Percentiles rank a stretch among this genome's conserved stretches.
phyloP scores from a whole-genome alignment of 495 filamentous ascomycete genomes.

The Evernia prunastri region DNA sequence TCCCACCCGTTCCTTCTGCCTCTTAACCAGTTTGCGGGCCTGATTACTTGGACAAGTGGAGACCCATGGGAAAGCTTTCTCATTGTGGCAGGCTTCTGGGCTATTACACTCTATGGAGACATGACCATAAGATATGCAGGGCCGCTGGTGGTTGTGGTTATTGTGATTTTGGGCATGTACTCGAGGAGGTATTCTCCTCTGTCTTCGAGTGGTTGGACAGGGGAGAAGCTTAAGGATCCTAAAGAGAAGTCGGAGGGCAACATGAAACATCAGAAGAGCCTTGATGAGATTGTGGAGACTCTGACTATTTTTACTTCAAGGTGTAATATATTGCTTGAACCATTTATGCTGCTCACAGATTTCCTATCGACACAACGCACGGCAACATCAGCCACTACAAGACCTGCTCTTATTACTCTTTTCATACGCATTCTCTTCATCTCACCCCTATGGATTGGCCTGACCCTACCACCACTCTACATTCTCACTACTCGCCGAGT shows the following conservation, averaged over 20 bases:
- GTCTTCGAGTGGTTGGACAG: conserved; percentile 73
- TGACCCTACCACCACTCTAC: conserved; percentile 74
- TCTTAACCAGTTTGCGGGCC: conserved; percentile 71
- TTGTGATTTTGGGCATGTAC: conserved; percentile 88
- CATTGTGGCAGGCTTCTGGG: conserved; percentile 78
- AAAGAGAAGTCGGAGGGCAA: conserved; percentile 50
- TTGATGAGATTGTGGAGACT: conserved; percentile 95
- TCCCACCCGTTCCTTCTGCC: conserved; percentile 88
- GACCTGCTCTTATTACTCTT: conserved; percentile 82
- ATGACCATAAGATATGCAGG: conserved; percentile 69
- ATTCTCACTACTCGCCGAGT: conserved; percentile 85
- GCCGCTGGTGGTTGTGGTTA: conserved; percentile 70
- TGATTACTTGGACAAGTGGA: conserved; percentile 86
- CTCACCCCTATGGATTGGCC: conserved; percentile 76
- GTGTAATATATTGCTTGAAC: conserved; percentile 87
- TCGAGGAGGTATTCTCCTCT: conserved; percentile 80
- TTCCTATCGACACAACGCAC: conserved; percentile 89
- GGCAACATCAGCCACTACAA: conserved; percentile 83
- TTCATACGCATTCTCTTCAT: conserved; percentile 84
- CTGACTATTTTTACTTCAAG: conserved; percentile 79
- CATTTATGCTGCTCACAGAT: conserved; percentile 78
- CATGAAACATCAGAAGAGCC: conserved; percentile 69
- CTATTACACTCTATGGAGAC: conserved; percentile 76
- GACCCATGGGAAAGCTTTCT: conserved; percentile 98
- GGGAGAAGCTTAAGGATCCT: conserved; percentile 47